Conservation (phyloP, 208 protist genomes). For the Trichomonas gallinae region DNA sequence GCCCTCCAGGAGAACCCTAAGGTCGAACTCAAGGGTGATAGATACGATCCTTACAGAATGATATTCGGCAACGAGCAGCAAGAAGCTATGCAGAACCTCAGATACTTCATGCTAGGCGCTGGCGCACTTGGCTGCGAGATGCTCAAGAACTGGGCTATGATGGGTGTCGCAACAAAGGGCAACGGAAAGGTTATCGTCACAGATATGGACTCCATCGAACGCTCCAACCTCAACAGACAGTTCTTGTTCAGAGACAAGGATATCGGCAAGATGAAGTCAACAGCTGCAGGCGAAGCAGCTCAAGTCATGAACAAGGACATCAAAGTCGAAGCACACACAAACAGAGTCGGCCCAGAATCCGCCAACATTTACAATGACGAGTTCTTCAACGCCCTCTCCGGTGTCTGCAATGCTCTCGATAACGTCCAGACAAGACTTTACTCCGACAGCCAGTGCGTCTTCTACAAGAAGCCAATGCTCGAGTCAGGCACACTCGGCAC, state of each 20-base stretch:
- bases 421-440: conserved; percentile 65
- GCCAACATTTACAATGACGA: conserved; percentile 69
- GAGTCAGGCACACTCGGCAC: conserved; percentile 96
- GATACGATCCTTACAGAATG: conserved; percentile 80
- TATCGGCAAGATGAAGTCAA: conserved; percentile 78
- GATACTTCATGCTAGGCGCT: conserved; percentile 70
- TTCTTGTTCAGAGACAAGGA: conserved; percentile 93
- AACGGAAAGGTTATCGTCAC: conserved; percentile 57
- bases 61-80: conserved; percentile 77
- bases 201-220: conserved; percentile 97
- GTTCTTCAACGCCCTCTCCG: conserved; percentile 76
- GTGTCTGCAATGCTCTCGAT: conserved; percentile 94
- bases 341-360: conserved; percentile 71
- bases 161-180: conserved; percentile 62
- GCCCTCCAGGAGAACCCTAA: not conserved
- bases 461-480: conserved; percentile 88
- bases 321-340: conserved; percentile 33
- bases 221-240: conserved; percentile 66
- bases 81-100: conserved; percentile 56
- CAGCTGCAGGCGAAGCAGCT: conserved; percentile 67
- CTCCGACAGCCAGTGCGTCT: conserved; percentile 55
- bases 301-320: conserved; percentile 69
- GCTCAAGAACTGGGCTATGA: conserved; percentile 91
- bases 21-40: conserved; percentile 15
- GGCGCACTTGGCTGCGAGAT: conserved; percentile 94